Evolutionary conservation across 2,329 filamentous ascomycete species (phyloP).

Genomic region (Microdochium nivale): DNA sequence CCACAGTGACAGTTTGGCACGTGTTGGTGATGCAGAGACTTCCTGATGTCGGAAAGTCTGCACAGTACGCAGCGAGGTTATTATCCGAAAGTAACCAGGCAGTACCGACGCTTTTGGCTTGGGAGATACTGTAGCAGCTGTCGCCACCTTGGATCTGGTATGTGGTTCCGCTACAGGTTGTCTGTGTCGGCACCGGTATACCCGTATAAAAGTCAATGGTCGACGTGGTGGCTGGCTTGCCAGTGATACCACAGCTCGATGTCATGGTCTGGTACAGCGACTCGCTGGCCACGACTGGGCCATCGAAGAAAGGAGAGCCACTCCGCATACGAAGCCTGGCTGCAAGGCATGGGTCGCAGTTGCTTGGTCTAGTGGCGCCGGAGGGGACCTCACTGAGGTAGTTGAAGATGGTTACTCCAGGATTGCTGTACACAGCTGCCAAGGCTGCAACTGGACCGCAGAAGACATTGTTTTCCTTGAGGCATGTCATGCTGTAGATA

Average conservation of each 20-base stretch:
- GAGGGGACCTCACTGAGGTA: conserved; percentile 6
- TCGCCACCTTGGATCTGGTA: conserved; percentile 10
- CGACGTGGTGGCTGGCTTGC: conserved; percentile 6
- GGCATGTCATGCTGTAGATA: conserved; percentile 6
- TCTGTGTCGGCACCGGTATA: conserved; percentile 4
- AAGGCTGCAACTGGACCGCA: conserved; percentile 8
- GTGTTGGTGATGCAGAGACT: conserved; percentile 11
- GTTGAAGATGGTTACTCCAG: conserved; percentile 8
- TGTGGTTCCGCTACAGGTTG: conserved; percentile 5
- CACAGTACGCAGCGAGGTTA: conserved; percentile 10
- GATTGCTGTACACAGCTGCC: conserved; percentile 5
- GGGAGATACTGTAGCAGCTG: conserved; percentile 11
- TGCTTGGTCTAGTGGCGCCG: conserved; percentile 2
- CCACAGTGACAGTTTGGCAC: conserved; percentile 6
- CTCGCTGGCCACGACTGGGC: conserved; percentile 9
- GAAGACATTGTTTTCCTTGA: conserved; percentile 7
- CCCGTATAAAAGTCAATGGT: conserved; percentile 7
- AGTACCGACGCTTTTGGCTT: conserved; percentile 7
- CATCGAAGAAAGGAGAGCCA: conserved; percentile 13
- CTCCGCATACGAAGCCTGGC: conserved; percentile 9
- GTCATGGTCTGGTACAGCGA: conserved; percentile 11
- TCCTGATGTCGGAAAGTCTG: conserved; percentile 10
- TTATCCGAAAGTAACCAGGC: conserved; percentile 12
- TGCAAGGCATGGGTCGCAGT: conserved; percentile 10
- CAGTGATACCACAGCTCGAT: conserved; percentile 12